Evolutionary conservation across 768 basidiomycete species (phyloP), one percentile per base, ranked within the genome.

Genomic region (Omphalotus guepiniiformis): DNA sequence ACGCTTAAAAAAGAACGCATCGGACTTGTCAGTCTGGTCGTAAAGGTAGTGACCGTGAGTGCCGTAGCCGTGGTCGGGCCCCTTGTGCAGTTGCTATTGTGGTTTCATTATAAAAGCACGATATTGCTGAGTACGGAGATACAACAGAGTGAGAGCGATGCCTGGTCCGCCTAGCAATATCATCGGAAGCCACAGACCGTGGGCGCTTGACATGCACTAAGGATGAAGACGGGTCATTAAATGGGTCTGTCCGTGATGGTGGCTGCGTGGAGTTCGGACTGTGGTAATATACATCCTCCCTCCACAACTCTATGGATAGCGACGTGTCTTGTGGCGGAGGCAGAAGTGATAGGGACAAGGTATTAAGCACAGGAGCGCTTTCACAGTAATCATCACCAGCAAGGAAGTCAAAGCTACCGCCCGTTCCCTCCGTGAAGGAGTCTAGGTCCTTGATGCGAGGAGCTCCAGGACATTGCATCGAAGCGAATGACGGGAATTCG

Each of bases 381-480:
- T 64, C 58, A 16, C 64, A 66, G 38, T 49, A 56, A 53, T 69
- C 65, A 39, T 65, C 64, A 28, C 62, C 59, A 47, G 71, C 61
- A 32, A 70, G 57, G 42, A 69, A 74, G 52, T 76, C 75, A 60
- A 78, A 79, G 51, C 75, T 76, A 37, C 79, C 78, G 48, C 64
- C 60, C 13, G 75, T 77, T 26, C 79, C 79, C 39, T 80, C 78
- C n/a, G 77, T 78, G 65, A 82, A 82, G 45, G 76, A 74, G 51
- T 80, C 79, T 26, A 72, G 58, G 56, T 82, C 80, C 61, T 75
- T 79, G 56, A 82, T 55, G 49, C 68, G 57, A 8, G 79, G 80
- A 23, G 80, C 75, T 3, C 60, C 66, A 15, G 75, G 72, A 42
- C 46, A 52, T 26, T 28, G 64, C 55, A 46, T 60, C 53, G 44